Evolutionary conservation across 768 basidiomycete species (phyloP).

Genomic region (Pleurotus tuoliensis): DNA sequence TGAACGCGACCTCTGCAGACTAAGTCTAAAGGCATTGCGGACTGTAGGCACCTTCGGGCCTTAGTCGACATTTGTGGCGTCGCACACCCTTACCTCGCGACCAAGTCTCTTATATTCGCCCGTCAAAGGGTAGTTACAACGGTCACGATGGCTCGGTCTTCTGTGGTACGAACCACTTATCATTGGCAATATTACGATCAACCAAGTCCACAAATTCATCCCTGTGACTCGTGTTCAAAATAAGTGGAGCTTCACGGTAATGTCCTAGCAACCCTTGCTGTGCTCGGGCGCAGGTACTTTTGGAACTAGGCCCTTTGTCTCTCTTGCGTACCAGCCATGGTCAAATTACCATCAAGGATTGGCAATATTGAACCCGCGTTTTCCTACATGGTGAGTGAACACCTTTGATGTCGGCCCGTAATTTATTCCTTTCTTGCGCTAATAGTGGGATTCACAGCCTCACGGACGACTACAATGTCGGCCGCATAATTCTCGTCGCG

Average conservation of each 20-base stretch:
- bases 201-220: not conserved
- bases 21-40: not conserved
- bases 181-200: no score
- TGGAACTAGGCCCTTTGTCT: not conserved
- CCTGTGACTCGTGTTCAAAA: not conserved
- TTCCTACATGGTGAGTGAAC: not conserved
- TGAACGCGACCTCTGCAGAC: not conserved
- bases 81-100: not conserved
- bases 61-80: conserved; percentile 7
- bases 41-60: conserved; percentile 1
- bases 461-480: no score
- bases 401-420: not conserved
- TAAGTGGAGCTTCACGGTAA: not conserved
- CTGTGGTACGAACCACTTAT: not conserved
- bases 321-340: not conserved
- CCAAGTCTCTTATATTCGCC: not conserved
- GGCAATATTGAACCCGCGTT: not conserved
- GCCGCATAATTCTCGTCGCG: no score
- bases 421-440: not conserved
- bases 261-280: conserved; percentile 5
- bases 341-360: not conserved
- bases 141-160: not conserved
- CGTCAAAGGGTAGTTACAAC: no score
- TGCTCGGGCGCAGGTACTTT: not conserved
- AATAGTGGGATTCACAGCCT: not conserved